Percentiles rank a stretch among this genome's conserved stretches.
phyloP scores from a whole-genome alignment of 495 filamentous ascomycete species.

The Neurospora sp. region DNA sequence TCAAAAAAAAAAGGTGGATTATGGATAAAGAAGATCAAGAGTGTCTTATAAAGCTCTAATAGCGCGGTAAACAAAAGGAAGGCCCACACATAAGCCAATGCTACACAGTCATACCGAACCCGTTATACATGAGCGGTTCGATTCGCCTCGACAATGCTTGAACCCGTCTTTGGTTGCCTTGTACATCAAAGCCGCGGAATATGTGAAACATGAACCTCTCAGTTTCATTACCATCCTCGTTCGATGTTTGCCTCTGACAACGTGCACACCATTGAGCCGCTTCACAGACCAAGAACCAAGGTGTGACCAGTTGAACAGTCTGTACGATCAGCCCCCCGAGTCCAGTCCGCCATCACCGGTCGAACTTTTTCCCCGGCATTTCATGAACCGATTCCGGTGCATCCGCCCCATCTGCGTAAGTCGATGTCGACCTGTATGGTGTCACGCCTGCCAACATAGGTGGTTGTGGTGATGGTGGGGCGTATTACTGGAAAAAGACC shows the following conservation, averaged over 20 bases:
- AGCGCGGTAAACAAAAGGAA: not conserved
- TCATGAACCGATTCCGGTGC: not conserved
- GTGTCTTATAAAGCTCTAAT: not conserved
- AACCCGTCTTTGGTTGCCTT: not conserved
- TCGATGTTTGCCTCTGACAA: not conserved
- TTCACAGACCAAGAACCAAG: not conserved
- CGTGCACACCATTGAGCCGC: not conserved
- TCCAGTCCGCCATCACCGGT: not conserved
- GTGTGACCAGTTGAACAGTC: not conserved
- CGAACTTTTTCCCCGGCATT: not conserved
- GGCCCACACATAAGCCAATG: not conserved
- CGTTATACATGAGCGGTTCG: not conserved
- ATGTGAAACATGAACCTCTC: not conserved
- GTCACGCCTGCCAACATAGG: not conserved
- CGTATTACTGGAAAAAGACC: not conserved
- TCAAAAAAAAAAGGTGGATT: too few species aligned
- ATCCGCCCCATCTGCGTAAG: not conserved
- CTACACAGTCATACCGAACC: not conserved
- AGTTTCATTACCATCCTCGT: not conserved
- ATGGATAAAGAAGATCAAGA: too few species aligned
- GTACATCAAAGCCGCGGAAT: not conserved
- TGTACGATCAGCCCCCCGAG: not conserved
- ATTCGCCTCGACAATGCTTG: not conserved
- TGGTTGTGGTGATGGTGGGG: not conserved
- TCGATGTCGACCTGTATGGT: not conserved